Conservation (phyloP, 305 asterid species). For the Fraxinus paxiana region DNA sequence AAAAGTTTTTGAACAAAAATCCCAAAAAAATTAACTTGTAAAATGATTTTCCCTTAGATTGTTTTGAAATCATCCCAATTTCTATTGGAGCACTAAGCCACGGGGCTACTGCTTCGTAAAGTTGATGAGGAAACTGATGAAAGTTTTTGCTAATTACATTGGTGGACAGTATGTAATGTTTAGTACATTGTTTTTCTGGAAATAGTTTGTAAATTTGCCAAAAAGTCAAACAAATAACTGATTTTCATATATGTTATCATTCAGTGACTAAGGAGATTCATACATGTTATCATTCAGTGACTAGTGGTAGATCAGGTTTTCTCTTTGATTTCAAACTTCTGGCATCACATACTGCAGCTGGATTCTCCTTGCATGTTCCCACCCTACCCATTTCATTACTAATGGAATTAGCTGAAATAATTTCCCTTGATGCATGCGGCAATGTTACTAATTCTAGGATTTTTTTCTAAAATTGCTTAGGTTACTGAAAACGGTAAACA, state of each 20-base stretch:
- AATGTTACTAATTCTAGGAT: slow-evolving; percentile 10
- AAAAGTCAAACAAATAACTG: not conserved
- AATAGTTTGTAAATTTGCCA: not conserved
- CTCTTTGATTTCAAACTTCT: not conserved
- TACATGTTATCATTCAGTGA: not conserved
- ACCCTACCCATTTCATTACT: not conserved
- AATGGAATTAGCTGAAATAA: not conserved
- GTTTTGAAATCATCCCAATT: not conserved
- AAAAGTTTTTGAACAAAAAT: not conserved
- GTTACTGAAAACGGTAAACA: slow-evolving; percentile 90
- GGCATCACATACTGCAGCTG: not conserved
- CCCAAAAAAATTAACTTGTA: not conserved
- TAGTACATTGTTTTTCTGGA: not conserved
- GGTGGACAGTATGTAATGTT: not conserved
- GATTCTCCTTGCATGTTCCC: not conserved
- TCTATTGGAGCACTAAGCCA: not conserved
- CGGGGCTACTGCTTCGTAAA: not conserved
- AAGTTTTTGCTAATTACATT: not conserved
- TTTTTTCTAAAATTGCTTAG: slow-evolving; percentile 32
- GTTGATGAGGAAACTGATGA: not conserved
- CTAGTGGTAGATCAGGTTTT: not conserved
- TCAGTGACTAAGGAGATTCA: not conserved
- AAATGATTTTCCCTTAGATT: not conserved
- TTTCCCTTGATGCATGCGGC: not conserved
- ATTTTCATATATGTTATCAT: not conserved